phyloP scores from a whole-genome alignment of 1,139 yeast genomes.

The Yamadazyma triangularis region DNA sequence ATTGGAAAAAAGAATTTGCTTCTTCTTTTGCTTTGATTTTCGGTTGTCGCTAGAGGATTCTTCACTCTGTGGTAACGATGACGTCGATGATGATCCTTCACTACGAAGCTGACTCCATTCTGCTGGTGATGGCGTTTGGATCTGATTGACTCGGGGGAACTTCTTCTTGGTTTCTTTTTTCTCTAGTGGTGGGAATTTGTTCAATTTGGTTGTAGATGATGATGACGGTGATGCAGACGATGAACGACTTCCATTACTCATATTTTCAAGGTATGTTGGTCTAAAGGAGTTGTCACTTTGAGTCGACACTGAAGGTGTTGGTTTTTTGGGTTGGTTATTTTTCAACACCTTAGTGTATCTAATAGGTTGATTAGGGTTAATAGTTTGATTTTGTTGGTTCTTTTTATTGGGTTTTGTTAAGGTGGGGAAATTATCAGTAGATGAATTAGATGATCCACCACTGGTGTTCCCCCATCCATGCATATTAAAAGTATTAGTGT shows the following conservation, averaged over 20 bases:
- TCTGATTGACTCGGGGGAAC: constrained; percentile 40
- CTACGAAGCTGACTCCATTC: constrained; percentile 9
- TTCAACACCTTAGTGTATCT: constrained; percentile 40
- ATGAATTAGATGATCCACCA: constrained; percentile 13
- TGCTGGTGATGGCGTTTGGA: constrained; percentile 7
- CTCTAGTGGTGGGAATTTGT: constrained; percentile 39
- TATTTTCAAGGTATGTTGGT: constrained; percentile 28
- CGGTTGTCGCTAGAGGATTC: too few species aligned
- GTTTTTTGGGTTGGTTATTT: constrained; percentile 13
- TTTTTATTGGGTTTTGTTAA: constrained; percentile 35
- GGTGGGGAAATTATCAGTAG: constrained; percentile 48
- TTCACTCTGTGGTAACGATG: too few species aligned
- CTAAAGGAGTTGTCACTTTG: constrained; percentile 19
- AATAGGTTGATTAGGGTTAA: constrained; percentile 23
- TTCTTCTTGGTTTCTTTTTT: constrained; percentile 30
- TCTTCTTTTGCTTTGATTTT: constrained; percentile 10
- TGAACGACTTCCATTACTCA: constrained; percentile 3
- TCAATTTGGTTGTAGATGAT: constrained; percentile 9
- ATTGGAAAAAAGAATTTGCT: constrained; percentile 3
- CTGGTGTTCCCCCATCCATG: constrained; percentile 26
- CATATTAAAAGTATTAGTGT: constrained; percentile 10
- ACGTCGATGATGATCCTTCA: not conserved
- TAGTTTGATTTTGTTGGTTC: constrained; percentile 11
- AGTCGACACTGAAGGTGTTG: constrained; percentile 6
- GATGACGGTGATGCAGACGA: constrained; percentile 4